Base-by-base conservation (phyloP, 129 eudicot species). In the Artemisia tridentata region DNA sequence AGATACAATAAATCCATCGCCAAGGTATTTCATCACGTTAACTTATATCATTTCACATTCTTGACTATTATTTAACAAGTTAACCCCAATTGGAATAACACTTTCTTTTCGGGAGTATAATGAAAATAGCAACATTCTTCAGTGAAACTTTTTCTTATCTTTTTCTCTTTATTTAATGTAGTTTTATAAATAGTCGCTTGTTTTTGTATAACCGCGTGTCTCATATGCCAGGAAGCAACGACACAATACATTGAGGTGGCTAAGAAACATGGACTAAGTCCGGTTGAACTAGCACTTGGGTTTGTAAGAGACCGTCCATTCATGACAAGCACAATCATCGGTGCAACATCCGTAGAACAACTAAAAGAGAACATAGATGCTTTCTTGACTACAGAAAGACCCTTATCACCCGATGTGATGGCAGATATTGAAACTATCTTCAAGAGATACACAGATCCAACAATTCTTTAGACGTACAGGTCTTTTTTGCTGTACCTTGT, bases 281-380 rank as follows among this genome's bases (percentile, higher is more conserved):
- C 85, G 0, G 90, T 89, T 49, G 87, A 89, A 81, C 73, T 93
- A 63, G 95, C 97, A 9, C 98, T 89, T 61, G 91, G 80, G 54
- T 93, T 93, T 70, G 88, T 67, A 45, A 80, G 98, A 55, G 98
- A 89, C 63, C 91, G 90, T 4, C 90, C 98, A 27, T 93, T 93
- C 45, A 72, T 93, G 80, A 81, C 96, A 1, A 93, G 98, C 68
- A 80, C 96, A 51, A 93, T 93, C 48, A 87, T 93, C 41, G 97
- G 97, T 20, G 97, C 98, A 38, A 93, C 98, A 18, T 81, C 92
- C n/a, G 16, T 93, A 51, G 90, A 89, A 41, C 98, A 93, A 73
- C 48, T 93, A 57, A 93, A 80, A 78, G 97, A 93, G 80, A 86
- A 93, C 34, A 80, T 93, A 17, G 91, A 93, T 76, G 96, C 97